Evolutionary conservation across 805 yeast genomes (phyloP), one percentile per base, ranked within the genome.

Genomic region (Saccharomycopsis capsularis): DNA sequence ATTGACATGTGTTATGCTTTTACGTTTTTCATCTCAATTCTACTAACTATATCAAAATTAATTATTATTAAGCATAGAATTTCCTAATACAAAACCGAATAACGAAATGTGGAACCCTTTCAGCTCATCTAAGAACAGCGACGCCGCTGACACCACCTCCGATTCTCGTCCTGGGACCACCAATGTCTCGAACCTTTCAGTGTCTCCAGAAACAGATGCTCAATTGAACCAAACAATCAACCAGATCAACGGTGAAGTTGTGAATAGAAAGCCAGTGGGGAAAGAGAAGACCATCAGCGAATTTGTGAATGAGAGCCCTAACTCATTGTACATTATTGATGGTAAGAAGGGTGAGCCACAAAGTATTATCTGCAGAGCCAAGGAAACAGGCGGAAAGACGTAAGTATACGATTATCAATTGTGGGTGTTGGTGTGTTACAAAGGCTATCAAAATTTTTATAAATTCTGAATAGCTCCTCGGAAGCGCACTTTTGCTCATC

Each of bases 81-180:
- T n/a, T n/a, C n/a, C n/a, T n/a, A n/a, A n/a, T 29, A 13, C 13
- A 29, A 29, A 29, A 29, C 13, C 7, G 11, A 29, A 29, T 29
- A 29, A 29, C 7, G 32, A 21, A 22, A 50, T 50, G 53, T 50
- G 53, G 53, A 50, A 50, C 32, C 53, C 53, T 11, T 50, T 50
- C 18, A 40, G 21, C 3, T 21, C 42, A 9, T 9, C n/a, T 2
- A 32, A 22, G 22, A 32, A 34, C 15, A 23, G 27, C 25, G 41
- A 27, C 16, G 13, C 18, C 4, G 4, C 38, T 3, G 38, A 40
- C 23, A n/a, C 32, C 42, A 23, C 32, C 23, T 6, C 13, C 19
- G 9, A 16, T 16, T 16, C 15, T 23, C 32, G 30, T 16, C 40
- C 25, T 16, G 32, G 34, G 18, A 30, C 29, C 15, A 29, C 22